phyloP scores from a whole-genome alignment of 306 rosid species.

The Purshia tridentata region DNA sequence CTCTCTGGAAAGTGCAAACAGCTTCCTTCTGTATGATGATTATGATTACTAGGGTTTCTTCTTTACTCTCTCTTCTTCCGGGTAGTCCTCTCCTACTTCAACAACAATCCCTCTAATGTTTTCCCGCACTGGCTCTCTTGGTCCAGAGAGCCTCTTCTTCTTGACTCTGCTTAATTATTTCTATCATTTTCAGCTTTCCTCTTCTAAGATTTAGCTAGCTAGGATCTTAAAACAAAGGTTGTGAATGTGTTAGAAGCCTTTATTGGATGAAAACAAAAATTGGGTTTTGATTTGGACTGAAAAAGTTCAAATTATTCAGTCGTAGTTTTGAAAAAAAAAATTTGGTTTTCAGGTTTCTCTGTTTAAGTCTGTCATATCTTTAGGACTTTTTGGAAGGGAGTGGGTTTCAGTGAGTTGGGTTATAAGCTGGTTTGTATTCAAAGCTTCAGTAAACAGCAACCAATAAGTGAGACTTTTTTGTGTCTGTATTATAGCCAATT shows the following conservation, averaged over 20 bases:
- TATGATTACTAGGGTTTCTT: slow-evolving; percentile 40
- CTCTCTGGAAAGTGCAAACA: slow-evolving; percentile 11
- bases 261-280: background rate
- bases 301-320: background rate
- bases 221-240: background rate
- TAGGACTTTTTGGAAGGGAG: background rate
- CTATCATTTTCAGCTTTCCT: slow-evolving; percentile 28
- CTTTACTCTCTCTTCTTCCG: slow-evolving; percentile 19
- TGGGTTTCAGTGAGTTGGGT: background rate
- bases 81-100: background rate
- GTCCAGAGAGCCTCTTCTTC: slow-evolving; percentile 14
- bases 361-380: background rate
- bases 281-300: background rate
- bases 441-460: slow-evolving; percentile 13
- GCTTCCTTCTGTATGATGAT: slow-evolving; percentile 6
- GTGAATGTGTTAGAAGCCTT: background rate
- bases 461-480: slow-evolving; percentile 15
- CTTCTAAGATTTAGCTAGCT: background rate
- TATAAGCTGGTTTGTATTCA: slow-evolving; percentile 2
- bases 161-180: slow-evolving; percentile 1
- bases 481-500: slow-evolving; percentile 24
- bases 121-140: slow-evolving; percentile 30
- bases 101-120: slow-evolving; percentile 6
- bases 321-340: background rate
- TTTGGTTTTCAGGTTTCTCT: background rate